Conservation (phyloP, 257 asterid genomes). For the Solanum etuberosum region DNA sequence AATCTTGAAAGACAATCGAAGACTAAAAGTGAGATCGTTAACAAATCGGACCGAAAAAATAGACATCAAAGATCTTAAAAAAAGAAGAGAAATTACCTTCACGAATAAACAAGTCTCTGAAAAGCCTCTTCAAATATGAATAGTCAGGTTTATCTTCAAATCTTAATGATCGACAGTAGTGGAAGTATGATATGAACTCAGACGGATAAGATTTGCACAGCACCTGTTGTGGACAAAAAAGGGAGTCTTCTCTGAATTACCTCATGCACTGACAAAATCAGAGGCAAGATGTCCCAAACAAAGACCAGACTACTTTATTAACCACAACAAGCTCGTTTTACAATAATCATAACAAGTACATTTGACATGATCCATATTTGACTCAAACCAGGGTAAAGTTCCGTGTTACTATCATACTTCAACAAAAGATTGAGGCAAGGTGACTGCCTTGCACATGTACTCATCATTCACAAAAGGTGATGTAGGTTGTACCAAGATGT, state of each 20-base stretch:
- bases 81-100: conserved; percentile 1
- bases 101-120: conserved; percentile 15
- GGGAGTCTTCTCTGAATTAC: neutral
- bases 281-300: neutral
- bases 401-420: neutral
- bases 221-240: neutral
- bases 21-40: neutral
- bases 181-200: conserved; percentile 15
- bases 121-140: conserved; percentile 14
- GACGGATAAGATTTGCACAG: conserved; percentile 21
- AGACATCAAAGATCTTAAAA: neutral
- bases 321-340: neutral
- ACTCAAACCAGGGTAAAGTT: neutral
- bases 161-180: conserved; percentile 14
- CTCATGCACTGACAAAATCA: neutral
- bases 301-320: neutral
- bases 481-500: neutral
- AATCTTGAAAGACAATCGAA: neutral
- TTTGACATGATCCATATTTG: neutral
- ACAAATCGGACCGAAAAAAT: neutral
- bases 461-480: neutral
- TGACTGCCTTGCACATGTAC: neutral
- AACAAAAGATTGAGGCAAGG: neutral
- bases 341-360: neutral
- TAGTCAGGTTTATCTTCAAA: conserved; percentile 18